Base-by-base conservation (phyloP, 192 early-diverging fungal genomes). In the Coemansia sp. region DNA sequence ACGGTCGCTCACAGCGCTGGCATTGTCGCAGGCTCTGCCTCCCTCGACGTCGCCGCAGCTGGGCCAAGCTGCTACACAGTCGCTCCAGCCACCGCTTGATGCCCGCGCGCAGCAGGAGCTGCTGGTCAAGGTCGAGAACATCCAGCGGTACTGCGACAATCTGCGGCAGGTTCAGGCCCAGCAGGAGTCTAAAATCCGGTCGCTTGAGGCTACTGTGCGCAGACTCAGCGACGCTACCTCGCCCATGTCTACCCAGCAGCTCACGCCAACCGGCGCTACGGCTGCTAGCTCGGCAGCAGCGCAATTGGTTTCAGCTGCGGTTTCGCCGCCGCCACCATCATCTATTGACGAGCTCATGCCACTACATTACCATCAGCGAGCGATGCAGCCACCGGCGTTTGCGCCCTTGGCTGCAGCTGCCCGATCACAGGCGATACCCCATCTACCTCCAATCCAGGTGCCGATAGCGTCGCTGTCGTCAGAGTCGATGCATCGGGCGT, bases 1-100 rank as follows among this genome's bases (percentile, higher is more conserved):
- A 31, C 65, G 70, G 28, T 78, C 76, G 18, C 43, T 73, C n/a
- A 73, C 76, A 11, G 67, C 66, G 35, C 67, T 78, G 42, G 71
- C 67, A 13, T 50, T 78, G 59, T 78, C 76, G 21, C 66, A 66
- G 48, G 12, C 48, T 14, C 66, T 59, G 48, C 23, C 48, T 13
- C 48, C 48, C 25, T 50, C 23, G 9, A 21, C 9, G 23, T 26
- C 48, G 16, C 28, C 52, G 31, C 23, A 26, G 21, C 12, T 28
- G 14, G 52, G 26, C 16, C 14, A 7, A 12, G 14, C 25, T 11
- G 52, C 28, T 14, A 16, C 52, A 2, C 52, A 31, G 28, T 2
- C 13, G 14, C 14, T 31, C 14, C 14, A 26, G 28, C 52, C 52
- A 3, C 26, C 14, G 26, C 52, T 35, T 25, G 63, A 59, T 23